Base-by-base conservation (phyloP, 73 alveolate species). In the Paraurostyla sp. region DNA sequence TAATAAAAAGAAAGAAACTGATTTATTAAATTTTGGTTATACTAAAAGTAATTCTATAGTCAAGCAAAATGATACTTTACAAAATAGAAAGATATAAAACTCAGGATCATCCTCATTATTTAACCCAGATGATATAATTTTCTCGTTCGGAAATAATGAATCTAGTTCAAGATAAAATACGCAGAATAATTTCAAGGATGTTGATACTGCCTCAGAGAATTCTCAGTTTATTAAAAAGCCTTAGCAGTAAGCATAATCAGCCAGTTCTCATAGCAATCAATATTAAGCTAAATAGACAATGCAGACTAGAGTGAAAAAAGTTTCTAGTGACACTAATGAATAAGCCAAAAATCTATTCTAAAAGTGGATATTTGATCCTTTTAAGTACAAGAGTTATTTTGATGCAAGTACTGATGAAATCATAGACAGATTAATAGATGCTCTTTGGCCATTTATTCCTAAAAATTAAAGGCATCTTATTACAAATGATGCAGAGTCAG, bases 381-480 rank as follows among this genome's bases (percentile, higher is more conserved):
- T 13, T n/a, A 38, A 69, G 40, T 69, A 69, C 23, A 9, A 43
- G n/a, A 33, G 20, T n/a, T 69, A 69, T 38, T 69, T 69, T 43
- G 84, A 69, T 69, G 25, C 42, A 4, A 43, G 27, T 38, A 69
- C 84, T 4, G 32, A 41, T 7, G 84, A 69, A n/a, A 69, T 69
- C 6, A 3, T 35, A 69, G 40, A 38, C 38, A 69, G 40, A 69
- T 46, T 69, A 13, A 43, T 38, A 15, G 84, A 69, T 69, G 84
- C 84, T 69, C 63, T 69, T 3, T 69, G 84, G 84, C 84, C 84
- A 36, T 69, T 69, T 38, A 30, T 69, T 6, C 84, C 84, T 33
- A 32, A 69, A 36, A 69, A 69, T 69, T 38, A 69, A 36, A 59
- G 40, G 29, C 62, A 41, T 35, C 40, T 69, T 16, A 69, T 41